phyloP scores from a whole-genome alignment of 305 asterid species.

The Fraxinus baroniana region DNA sequence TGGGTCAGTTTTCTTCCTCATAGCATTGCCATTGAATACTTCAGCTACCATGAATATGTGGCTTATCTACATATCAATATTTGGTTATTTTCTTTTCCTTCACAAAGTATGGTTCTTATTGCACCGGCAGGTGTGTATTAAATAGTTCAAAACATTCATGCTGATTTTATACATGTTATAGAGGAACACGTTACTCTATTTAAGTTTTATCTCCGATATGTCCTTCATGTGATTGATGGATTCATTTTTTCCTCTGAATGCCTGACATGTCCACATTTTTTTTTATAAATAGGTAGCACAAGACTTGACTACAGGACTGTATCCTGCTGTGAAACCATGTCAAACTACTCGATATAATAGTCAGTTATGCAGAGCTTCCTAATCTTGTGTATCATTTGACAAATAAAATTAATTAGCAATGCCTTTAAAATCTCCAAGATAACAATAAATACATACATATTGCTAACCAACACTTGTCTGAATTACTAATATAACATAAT shows the following conservation, averaged over 20 bases:
- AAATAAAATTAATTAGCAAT: neutral
- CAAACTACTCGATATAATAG: neutral
- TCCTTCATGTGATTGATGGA: neutral
- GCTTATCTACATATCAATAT: too few relatives aligned
- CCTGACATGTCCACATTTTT: neutral
- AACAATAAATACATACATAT: neutral
- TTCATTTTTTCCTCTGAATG: neutral
- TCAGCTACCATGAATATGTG: too few relatives aligned
- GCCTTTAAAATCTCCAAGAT: neutral
- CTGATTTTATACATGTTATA: neutral
- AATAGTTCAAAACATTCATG: neutral
- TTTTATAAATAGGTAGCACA: neutral
- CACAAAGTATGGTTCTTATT: neutral
- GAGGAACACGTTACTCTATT: neutral
- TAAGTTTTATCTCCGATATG: neutral
- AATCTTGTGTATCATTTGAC: neutral
- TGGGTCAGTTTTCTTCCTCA: slow-evolving; percentile 44
- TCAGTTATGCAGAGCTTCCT: neutral
- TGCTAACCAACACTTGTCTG: neutral
- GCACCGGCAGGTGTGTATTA: neutral
- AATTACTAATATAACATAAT: neutral
- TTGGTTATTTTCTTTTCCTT: neutral
- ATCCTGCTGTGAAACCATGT: neutral
- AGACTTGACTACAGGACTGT: neutral
- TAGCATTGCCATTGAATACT: neutral